These are phyloP conservation scores for Penicillium sp. DNA, from an alignment of 2,329 filamentous ascomycete species.

Conservation along the genomic window DNA sequence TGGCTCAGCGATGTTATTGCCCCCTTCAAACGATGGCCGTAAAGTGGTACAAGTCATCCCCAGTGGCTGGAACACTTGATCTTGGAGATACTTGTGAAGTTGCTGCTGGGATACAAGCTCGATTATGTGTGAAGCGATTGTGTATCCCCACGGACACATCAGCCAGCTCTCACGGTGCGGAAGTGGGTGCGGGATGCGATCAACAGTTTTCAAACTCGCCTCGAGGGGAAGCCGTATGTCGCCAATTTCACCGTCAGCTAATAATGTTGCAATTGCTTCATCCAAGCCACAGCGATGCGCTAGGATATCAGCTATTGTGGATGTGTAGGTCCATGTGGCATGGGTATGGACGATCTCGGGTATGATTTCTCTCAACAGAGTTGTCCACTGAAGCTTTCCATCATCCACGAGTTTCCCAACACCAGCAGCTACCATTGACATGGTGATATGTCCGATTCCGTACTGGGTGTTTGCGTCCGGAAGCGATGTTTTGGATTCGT, in stretches of 20 bases:
- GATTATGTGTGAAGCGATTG: not conserved
- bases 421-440: not conserved
- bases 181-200: not conserved
- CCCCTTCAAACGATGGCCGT: not conserved
- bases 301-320: conserved; percentile 1
- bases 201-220: not conserved
- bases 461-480: conserved; percentile 1
- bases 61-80: not conserved
- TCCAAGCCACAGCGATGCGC: conserved; percentile 1
- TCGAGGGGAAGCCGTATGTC: not conserved
- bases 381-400: conserved; percentile 2
- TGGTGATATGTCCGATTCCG: not conserved
- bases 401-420: conserved; percentile 1
- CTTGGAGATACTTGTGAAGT: not conserved
- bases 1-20: not conserved
- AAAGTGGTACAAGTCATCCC: conserved; percentile 1
- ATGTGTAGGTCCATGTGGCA: not conserved
- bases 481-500: not conserved
- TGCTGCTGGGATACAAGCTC: not conserved
- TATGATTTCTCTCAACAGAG: not conserved
- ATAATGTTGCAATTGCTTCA: not conserved
- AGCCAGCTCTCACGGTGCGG: not conserved
- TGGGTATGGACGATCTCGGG: not conserved
- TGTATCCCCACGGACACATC: not conserved
- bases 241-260: not conserved